These are phyloP conservation scores for Xerocomellus intermedius DNA, from an alignment of 768 basidiomycete species.

Conservation along the genomic window DNA sequence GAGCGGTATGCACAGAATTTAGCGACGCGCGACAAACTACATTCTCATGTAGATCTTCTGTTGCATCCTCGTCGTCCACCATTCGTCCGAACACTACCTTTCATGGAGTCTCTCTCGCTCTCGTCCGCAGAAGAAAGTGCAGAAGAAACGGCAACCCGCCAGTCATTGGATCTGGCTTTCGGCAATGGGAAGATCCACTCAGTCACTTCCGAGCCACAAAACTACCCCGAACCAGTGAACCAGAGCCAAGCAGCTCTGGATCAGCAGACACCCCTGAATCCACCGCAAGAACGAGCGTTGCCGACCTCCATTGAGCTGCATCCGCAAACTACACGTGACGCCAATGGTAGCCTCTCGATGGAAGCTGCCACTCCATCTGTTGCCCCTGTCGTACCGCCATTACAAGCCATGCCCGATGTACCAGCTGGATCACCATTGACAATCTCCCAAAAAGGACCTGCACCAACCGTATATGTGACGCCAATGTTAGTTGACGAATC, in stretches of 20 bases:
- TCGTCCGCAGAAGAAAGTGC: conserved; percentile 61
- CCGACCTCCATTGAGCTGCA: not conserved
- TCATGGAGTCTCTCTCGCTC: conserved; percentile 58
- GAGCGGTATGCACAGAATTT: conserved; percentile 15
- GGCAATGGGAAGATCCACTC: conserved; percentile 1
- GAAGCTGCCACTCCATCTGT: not conserved
- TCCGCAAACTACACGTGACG: not conserved
- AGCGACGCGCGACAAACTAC: conserved; percentile 16
- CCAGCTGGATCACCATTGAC: not conserved
- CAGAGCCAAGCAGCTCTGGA: not conserved
- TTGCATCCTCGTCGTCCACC: conserved; percentile 82
- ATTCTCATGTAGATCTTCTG: conserved; percentile 54
- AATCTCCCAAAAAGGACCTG: conserved; percentile 5
- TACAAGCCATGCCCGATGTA: not conserved
- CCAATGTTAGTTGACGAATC: conserved; percentile 36
- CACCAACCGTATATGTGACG: not conserved
- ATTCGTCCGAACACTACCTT: conserved; percentile 63
- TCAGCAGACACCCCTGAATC: not conserved
- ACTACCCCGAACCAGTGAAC: not conserved
- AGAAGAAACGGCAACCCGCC: conserved; percentile 55
- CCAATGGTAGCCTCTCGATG: not conserved
- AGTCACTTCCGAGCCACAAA: not conserved
- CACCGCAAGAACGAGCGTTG: not conserved
- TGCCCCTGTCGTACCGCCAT: not conserved
- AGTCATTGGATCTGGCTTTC: conserved; percentile 38